Conservation (phyloP, 1,139 yeast genomes). For the Taiozyma sp. region DNA sequence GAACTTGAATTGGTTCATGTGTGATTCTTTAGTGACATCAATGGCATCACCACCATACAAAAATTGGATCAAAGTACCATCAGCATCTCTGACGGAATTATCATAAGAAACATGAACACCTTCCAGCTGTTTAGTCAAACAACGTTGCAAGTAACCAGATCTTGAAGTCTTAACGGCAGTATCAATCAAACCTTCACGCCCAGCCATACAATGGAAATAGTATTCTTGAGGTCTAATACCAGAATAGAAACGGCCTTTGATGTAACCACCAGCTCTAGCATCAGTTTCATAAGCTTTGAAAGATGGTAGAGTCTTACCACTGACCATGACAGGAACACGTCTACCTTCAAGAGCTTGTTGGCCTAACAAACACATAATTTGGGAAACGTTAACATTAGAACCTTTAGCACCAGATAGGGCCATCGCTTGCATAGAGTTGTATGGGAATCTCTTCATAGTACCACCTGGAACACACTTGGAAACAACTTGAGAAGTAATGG, state of each 20-base stretch:
- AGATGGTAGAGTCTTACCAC: slow-evolving; percentile 95
- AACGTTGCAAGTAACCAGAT: slow-evolving; percentile 98
- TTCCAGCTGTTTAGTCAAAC: slow-evolving; percentile 96
- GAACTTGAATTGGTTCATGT: slow-evolving; percentile 90
- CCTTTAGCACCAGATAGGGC: slow-evolving; percentile 99
- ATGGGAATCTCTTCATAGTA: slow-evolving; percentile 92
- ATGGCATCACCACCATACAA: slow-evolving; percentile 97
- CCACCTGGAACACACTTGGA: slow-evolving; percentile 94
- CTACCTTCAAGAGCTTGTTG: slow-evolving; percentile 99
- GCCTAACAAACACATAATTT: slow-evolving; percentile 98
- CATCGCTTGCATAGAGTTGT: slow-evolving; percentile 98
- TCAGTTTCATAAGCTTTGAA: slow-evolving; percentile 96
- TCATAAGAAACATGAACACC: slow-evolving; percentile 96
- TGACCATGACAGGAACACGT: slow-evolving; percentile 98
- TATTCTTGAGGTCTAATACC: slow-evolving; percentile 99
- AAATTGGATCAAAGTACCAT: slow-evolving; percentile 91
- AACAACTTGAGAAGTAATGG: slow-evolving; percentile 90
- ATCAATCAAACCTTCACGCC: slow-evolving; percentile 99
- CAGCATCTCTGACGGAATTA: slow-evolving; percentile 93
- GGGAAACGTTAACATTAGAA: slow-evolving; percentile 96
- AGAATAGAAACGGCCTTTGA: slow-evolving; percentile 95
- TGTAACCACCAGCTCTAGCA: slow-evolving; percentile 98
- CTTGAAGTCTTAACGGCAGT: slow-evolving; percentile 99
- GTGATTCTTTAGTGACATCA: slow-evolving; percentile 92
- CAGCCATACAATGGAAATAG: slow-evolving; percentile 99